phyloP scores from a whole-genome alignment of 805 yeast genomes.

The Sugiyamaella boreocaroliniensis region DNA sequence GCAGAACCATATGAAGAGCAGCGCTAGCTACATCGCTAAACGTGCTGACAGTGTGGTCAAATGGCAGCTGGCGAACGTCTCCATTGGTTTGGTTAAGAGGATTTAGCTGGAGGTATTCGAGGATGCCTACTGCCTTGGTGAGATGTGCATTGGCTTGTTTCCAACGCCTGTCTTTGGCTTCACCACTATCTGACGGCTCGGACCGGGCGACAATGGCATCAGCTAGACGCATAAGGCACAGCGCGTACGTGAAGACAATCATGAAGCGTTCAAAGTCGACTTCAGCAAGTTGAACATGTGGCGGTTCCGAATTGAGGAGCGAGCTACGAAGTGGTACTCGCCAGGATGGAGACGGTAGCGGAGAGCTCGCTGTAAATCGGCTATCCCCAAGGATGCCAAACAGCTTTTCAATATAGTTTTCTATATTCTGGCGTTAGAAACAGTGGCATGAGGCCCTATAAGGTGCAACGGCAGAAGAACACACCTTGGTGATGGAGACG shows the following conservation, averaged over 20 bases:
- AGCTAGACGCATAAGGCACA: slow-evolving; percentile 16
- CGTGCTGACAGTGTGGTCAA: slow-evolving; percentile 14
- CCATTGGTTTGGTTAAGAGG: slow-evolving; percentile 1
- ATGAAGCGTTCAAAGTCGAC: slow-evolving; percentile 22
- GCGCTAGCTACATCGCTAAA: slow-evolving; percentile 22
- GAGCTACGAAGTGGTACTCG: slow-evolving; percentile 20
- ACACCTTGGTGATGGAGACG: slow-evolving; percentile 22
- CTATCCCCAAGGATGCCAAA: slow-evolving; percentile 19
- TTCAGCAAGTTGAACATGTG: slow-evolving; percentile 9
- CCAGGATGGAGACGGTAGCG: slow-evolving; percentile 22
- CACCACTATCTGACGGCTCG: not conserved
- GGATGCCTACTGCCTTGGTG: slow-evolving; percentile 21
- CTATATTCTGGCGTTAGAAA: slow-evolving; percentile 16
- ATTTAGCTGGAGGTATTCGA: slow-evolving; percentile 19
- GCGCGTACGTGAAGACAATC: slow-evolving; percentile 19
- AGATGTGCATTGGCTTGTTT: slow-evolving; percentile 26
- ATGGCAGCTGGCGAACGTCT: slow-evolving; percentile 1
- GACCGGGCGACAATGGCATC: slow-evolving; percentile 10
- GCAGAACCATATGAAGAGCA: slow-evolving; percentile 25
- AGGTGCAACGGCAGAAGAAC: not conserved
- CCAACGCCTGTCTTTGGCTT: slow-evolving; percentile 14
- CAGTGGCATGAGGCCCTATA: too few species aligned
- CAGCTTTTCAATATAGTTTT: slow-evolving; percentile 24
- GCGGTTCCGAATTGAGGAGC: slow-evolving; percentile 12
- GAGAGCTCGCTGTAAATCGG: not conserved